Evolutionary conservation across 352 stramenopile genomes (phyloP), one percentile per base, ranked within the genome.

Genomic region (Pythium apleroticum): DNA sequence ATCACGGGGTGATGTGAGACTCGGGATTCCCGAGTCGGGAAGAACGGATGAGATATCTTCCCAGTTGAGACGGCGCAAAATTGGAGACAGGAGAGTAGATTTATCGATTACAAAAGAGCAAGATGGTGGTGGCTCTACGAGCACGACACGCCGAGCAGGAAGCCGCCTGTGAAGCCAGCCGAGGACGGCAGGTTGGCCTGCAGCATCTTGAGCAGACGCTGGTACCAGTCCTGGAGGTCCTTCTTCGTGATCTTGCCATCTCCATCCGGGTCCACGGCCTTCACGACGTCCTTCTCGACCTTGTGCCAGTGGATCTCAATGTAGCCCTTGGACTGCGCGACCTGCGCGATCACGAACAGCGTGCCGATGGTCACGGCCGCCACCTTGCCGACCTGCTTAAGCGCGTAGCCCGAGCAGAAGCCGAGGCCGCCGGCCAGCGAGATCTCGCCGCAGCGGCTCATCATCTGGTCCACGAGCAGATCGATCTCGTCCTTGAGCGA

Each of bases 281-380:
- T 72, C 60, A 93, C 86, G 45, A 93, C 80, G 65, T 95, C 88
- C 56, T 90, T 90, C 58, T 97, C 83, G 33, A 96, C 80, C 73
- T 97, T 97, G 57, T 78, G 75, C 89, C 88, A 97, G 68, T 96
- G 89, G 61, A 97, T 93, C 60, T 95, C 73, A 62, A 97, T 90
- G 81, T 97, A 97, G 39, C 89, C 89, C 52, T 92, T 84, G 35
- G 86, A 92, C 52, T 80, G 76, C 17, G 89, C 84, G n/a, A 82
- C 67, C 71, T 93, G 85, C 39, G 78, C 83, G 22, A 91, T 67
- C 52, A 95, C 57, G 73, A 97, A 97, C 30, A 93, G 57, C 19
- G 77, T 73, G 54, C 89, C 89, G 54, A 97, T 80, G 8, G 80
- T 77, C n/a, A 91, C 31, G 1, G 83, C 86, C 30, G 88, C 85